Conservation (phyloP, 208 protist species). For the Trypanosoma platydactyli region DNA sequence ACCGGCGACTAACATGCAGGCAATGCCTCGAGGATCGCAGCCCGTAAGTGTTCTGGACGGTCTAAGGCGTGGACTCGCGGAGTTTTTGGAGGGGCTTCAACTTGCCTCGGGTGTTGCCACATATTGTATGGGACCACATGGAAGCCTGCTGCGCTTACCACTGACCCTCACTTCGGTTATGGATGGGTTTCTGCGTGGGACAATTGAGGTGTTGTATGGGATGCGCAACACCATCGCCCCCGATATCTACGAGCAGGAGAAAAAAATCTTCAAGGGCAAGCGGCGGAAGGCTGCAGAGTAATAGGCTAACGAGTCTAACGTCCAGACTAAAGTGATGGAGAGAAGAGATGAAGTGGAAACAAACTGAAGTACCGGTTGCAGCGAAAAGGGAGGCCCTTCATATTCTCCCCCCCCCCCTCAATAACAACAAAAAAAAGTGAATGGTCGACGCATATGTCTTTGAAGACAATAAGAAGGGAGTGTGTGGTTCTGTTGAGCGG, state of each 20-base stretch:
- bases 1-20: background rate
- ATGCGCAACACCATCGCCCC: constrained; percentile 22
- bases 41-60: constrained; percentile 21
- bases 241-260: constrained; percentile 23
- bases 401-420: too few relatives aligned
- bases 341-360: too few relatives aligned
- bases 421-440: too few relatives aligned
- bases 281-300: background rate
- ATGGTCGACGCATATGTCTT: too few relatives aligned
- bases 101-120: constrained; percentile 20
- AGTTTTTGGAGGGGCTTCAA: constrained; percentile 24
- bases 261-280: constrained; percentile 30
- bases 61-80: constrained; percentile 13
- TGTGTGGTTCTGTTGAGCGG: too few relatives aligned
- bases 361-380: too few relatives aligned
- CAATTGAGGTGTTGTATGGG: constrained; percentile 23
- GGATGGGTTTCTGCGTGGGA: constrained; percentile 28
- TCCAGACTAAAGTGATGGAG: too few relatives aligned
- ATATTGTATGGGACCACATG: constrained; percentile 24
- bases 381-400: too few relatives aligned
- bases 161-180: constrained; percentile 17
- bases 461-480: too few relatives aligned
- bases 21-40: constrained; percentile 26
- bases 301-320: too few relatives aligned
- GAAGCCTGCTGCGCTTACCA: constrained; percentile 22